Conservation (phyloP, 768 basidiomycete genomes). For the Cystofilobasidium capitatum region DNA sequence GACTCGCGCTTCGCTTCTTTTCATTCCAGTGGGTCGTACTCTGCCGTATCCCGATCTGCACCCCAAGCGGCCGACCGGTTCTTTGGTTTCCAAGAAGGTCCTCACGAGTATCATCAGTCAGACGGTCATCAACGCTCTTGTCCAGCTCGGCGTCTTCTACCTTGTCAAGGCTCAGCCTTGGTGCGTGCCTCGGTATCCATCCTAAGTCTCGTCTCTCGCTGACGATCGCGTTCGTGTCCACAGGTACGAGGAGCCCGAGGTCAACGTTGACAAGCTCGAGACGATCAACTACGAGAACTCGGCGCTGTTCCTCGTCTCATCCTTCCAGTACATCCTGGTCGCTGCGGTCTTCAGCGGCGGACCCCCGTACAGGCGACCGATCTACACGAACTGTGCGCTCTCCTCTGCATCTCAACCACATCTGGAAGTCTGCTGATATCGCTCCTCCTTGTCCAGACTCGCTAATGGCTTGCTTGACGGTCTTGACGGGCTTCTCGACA, state of each 20-base stretch:
- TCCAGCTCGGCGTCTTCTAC: constrained; percentile 79
- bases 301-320: constrained; percentile 80
- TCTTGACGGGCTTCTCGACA: constrained; percentile 62
- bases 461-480: constrained; percentile 66
- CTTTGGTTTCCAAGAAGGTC: constrained; percentile 89
- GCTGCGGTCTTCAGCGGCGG: constrained; percentile 97
- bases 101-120: constrained; percentile 88
- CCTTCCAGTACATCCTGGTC: constrained; percentile 96
- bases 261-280: constrained; percentile 60
- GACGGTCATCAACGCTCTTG: constrained; percentile 67
- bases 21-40: constrained; percentile 75
- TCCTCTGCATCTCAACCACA: not conserved
- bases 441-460: constrained; percentile 47
- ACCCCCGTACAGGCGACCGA: constrained; percentile 85
- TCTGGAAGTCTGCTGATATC: not conserved
- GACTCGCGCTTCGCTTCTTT: constrained; percentile 15
- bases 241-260: constrained; percentile 70
- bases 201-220: constrained; percentile 16
- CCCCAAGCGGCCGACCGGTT: constrained; percentile 86
- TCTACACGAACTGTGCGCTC: constrained; percentile 82
- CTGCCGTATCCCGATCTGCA: constrained; percentile 77
- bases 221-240: not conserved
- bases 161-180: constrained; percentile 80
- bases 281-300: constrained; percentile 88
- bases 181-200: constrained; percentile 44